Evolutionary conservation across 2,329 filamentous ascomycete genomes (phyloP).

Genomic region (Botrytis squamosa): DNA sequence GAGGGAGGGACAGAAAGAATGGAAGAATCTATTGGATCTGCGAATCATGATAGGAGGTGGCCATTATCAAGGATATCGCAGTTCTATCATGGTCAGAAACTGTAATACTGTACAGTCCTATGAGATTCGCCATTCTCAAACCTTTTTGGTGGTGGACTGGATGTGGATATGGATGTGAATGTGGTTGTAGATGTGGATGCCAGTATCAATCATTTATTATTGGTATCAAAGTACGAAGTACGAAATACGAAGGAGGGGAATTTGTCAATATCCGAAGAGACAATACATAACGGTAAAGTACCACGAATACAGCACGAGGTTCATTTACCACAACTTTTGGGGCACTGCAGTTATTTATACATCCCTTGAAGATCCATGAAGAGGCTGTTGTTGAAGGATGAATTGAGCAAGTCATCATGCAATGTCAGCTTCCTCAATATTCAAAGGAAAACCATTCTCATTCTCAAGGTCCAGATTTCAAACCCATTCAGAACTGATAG

Average conservation of each 20-base stretch:
- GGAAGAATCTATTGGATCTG: not conserved
- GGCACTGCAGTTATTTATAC: slow-evolving; percentile 8
- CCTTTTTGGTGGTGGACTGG: not conserved
- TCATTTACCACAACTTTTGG: not conserved
- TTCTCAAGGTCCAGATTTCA: not conserved
- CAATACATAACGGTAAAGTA: not conserved
- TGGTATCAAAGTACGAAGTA: not conserved
- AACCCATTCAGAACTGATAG: not conserved
- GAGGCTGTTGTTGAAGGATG: not conserved
- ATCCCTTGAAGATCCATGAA: not conserved
- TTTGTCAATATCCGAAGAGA: not conserved
- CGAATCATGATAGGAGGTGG: not conserved
- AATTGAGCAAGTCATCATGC: not conserved
- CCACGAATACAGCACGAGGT: slow-evolving; percentile 8
- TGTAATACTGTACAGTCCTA: not conserved
- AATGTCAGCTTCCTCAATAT: not conserved
- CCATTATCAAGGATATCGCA: not conserved
- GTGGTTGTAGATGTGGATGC: not conserved
- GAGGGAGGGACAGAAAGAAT: not conserved
- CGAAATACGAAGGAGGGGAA: not conserved
- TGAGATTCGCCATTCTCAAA: not conserved
- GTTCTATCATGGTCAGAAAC: not conserved
- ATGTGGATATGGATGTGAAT: no score
- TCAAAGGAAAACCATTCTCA: not conserved
- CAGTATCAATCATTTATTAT: not conserved